Conservation (phyloP, 179 eudicot genomes). For the Actinidia arguta region DNA sequence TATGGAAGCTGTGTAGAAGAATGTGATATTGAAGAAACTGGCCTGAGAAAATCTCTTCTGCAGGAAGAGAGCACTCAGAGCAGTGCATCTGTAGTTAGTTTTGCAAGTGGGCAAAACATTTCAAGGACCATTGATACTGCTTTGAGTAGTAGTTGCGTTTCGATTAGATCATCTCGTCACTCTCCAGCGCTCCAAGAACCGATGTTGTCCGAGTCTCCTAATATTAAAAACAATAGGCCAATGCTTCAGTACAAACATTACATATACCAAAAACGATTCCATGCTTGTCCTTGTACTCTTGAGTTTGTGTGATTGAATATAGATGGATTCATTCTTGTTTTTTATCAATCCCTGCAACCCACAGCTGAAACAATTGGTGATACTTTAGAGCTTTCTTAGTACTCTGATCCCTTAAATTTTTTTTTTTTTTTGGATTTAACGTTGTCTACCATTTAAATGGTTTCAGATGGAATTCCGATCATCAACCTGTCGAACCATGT, state of each 20-base stretch:
- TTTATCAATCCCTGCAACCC: no score
- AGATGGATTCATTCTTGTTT: no score
- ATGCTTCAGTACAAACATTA: slow-evolving; percentile 69
- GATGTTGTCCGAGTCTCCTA: slow-evolving; percentile 81
- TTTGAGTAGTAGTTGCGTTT: slow-evolving; percentile 42
- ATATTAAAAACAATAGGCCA: slow-evolving; percentile 55
- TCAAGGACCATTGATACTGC: slow-evolving; percentile 26
- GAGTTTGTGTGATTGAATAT: no score
- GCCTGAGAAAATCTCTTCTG: slow-evolving; percentile 38
- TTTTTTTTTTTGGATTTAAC: no score
- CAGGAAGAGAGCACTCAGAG: slow-evolving; percentile 15
- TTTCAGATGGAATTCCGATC: no score
- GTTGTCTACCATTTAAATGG: no score
- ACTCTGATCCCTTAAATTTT: no score
- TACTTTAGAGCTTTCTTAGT: no score
- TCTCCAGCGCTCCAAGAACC: slow-evolving; percentile 72
- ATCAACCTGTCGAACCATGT: no score
- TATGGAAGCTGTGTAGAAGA: slow-evolving; percentile 74
- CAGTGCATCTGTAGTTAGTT: slow-evolving; percentile 6
- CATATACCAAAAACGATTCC: no score
- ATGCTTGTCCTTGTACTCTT: no score
- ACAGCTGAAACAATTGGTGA: no score
- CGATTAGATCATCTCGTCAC: slow-evolving; percentile 42
- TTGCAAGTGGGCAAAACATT: not conserved
- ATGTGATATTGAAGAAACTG: slow-evolving; percentile 61